A percentile compares a stretch with the other conserved stretches of the same genome.
These are phyloP conservation scores for Pinus taeda DNA, from an alignment of 75 land plant genomes.

Conservation along the genomic window DNA sequence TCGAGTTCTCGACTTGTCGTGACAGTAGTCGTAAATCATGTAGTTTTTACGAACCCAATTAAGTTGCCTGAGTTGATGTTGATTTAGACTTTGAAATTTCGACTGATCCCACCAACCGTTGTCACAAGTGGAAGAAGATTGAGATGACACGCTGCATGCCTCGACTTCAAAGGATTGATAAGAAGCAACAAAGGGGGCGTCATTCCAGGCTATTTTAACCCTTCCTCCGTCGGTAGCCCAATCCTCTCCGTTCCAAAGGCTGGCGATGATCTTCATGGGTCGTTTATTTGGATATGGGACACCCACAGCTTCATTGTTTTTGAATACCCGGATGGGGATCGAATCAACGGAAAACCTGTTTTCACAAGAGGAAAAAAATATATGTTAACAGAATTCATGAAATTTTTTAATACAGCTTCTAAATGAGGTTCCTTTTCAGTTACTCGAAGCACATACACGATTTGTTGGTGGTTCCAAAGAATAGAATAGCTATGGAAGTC, in stretches of 20 bases:
- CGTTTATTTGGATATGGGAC: constrained; percentile 25
- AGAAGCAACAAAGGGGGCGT: constrained; percentile 57
- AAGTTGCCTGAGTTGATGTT: constrained; percentile 3
- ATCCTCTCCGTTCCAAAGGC: constrained; percentile 32
- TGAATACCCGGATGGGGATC: constrained; percentile 33
- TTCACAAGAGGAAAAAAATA: not conserved
- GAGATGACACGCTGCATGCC: constrained; percentile 24
- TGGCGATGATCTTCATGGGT: constrained; percentile 26
- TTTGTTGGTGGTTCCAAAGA: constrained; percentile 28
- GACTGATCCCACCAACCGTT: constrained; percentile 1
- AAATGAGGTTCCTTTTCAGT: too few species aligned
- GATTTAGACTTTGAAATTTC: constrained; percentile 5
- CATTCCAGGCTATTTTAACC: constrained; percentile 29
- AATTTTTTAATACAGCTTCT: not conserved
- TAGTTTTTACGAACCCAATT: constrained; percentile 21
- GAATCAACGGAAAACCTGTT: constrained; percentile 33
- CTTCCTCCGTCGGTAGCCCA: constrained; percentile 43
- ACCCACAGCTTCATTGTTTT: constrained; percentile 33
- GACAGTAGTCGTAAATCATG: constrained; percentile 26
- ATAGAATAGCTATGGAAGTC: constrained; percentile 23
- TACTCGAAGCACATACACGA: constrained; percentile 10
- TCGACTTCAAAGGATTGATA: constrained; percentile 31
- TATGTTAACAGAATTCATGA: not conserved
- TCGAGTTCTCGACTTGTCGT: constrained; percentile 11
- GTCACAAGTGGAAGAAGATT: not conserved